phyloP scores from a whole-genome alignment of 345 rosid species.

The Geranium brycei region DNA sequence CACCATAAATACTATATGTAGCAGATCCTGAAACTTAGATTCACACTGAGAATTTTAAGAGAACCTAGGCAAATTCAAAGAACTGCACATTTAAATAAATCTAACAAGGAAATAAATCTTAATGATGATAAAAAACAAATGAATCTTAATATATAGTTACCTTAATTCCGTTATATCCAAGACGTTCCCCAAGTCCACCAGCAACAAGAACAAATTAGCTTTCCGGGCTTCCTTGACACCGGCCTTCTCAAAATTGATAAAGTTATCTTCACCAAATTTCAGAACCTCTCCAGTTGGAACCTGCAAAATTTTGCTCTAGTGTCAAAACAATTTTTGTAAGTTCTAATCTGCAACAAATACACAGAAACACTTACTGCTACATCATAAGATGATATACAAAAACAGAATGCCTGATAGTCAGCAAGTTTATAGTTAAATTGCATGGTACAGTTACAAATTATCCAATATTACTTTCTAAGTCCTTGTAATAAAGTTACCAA shows the following conservation, averaged over 20 bases:
- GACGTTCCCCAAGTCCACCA: conserved; percentile 97
- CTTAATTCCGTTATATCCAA: conserved; percentile 98
- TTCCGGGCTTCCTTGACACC: conserved; percentile 72
- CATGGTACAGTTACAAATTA: too few species aligned
- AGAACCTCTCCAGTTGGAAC: conserved; percentile 82
- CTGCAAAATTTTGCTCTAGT: conserved; percentile 18
- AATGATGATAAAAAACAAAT: not conserved
- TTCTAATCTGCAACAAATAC: not conserved
- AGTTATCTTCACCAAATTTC: conserved; percentile 49
- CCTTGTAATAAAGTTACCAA: too few species aligned
- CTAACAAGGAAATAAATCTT: not conserved
- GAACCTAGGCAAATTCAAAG: too few species aligned
- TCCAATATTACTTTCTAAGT: too few species aligned
- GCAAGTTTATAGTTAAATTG: too few species aligned
- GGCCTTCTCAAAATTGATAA: conserved; percentile 54
- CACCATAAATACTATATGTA: too few species aligned
- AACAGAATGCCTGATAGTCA: not conserved
- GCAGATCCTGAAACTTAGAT: too few species aligned
- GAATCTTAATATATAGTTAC: conserved; percentile 21
- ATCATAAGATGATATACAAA: not conserved
- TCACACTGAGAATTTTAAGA: too few species aligned
- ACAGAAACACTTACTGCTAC: not conserved
- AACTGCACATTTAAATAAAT: not conserved
- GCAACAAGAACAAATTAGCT: conserved; percentile 92
- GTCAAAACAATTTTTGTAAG: not conserved